Evolutionary conservation across 345 rosid species (phyloP).

Genomic region (Aurinia saxatilis): DNA sequence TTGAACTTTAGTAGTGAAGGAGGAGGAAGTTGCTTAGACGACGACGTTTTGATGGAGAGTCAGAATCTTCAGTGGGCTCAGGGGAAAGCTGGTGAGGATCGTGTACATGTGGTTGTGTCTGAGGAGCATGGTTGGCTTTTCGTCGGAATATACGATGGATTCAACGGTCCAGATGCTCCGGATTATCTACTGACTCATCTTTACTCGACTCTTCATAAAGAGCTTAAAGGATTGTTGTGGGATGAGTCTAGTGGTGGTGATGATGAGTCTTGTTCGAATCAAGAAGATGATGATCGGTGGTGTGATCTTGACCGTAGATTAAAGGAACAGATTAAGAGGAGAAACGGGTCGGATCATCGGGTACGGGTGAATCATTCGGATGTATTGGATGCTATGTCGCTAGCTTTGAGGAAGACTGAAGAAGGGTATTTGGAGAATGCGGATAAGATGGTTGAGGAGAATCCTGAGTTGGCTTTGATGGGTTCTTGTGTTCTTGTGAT

Average conservation of each 20-base stretch:
- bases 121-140: constrained; percentile 89
- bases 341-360: constrained; percentile 20
- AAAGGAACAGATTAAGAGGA: constrained; percentile 42
- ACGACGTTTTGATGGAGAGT: constrained; percentile 46
- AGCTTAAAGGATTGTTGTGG: constrained; percentile 82
- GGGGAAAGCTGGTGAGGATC: constrained; percentile 94
- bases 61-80: constrained; percentile 94
- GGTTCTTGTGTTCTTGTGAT: constrained; percentile 91
- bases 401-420: constrained; percentile 73
- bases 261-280: too few species aligned
- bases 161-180: constrained; percentile 94
- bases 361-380: constrained; percentile 41
- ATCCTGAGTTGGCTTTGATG: constrained; percentile 86
- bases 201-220: constrained; percentile 53
- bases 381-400: constrained; percentile 70
- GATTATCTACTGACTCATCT: constrained; percentile 65
- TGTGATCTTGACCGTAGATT: constrained; percentile 53
- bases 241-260: constrained; percentile 32
- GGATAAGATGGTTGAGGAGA: constrained; percentile 70
- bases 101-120: constrained; percentile 83
- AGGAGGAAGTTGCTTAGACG: constrained; percentile 43
- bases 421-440: constrained; percentile 62
- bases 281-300: too few species aligned
- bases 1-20: constrained; percentile 61
- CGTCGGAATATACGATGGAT: constrained; percentile 90